A percentile compares a stretch with the other conserved stretches of the same genome.
These are phyloP conservation scores for Cryptococcus sp. DNA, from an alignment of 1,284 basidiomycete genomes.

Conservation along the genomic window DNA sequence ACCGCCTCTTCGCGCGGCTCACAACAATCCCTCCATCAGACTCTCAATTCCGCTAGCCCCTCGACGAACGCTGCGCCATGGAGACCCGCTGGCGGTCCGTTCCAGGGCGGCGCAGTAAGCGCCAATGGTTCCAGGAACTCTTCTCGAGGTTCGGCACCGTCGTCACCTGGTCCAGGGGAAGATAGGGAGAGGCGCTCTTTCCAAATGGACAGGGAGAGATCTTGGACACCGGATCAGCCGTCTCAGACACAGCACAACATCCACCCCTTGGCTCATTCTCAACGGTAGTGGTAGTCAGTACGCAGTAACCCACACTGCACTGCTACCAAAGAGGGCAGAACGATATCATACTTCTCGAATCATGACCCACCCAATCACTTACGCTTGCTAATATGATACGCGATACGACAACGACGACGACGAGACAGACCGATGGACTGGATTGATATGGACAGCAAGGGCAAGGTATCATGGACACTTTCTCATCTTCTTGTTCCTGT, in stretches of 20 bases:
- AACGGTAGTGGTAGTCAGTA: too few species aligned
- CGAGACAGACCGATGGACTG: background rate
- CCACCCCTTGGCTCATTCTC: too few species aligned
- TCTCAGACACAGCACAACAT: background rate
- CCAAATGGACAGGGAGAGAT: constrained; percentile 43
- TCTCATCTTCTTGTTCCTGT: too few species aligned
- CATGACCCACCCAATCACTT: too few species aligned
- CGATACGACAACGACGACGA: too few species aligned
- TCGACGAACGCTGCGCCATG: too few species aligned
- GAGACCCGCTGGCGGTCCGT: constrained; percentile 27
- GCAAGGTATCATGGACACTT: background rate
- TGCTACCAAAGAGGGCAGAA: too few species aligned
- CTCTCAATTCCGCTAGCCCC: constrained; percentile 6
- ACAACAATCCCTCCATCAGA: constrained; percentile 18
- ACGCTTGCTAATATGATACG: too few species aligned
- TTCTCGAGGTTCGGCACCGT: constrained; percentile 49
- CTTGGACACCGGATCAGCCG: constrained; percentile 33
- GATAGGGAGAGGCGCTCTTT: constrained; percentile 32
- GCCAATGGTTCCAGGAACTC: constrained; percentile 52
- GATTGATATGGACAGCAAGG: background rate
- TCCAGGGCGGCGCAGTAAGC: constrained; percentile 30
- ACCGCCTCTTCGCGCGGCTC: constrained; percentile 10
- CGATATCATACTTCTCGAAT: too few species aligned
- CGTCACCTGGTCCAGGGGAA: constrained; percentile 34
- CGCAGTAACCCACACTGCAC: too few species aligned